Evolutionary conservation across 306 rosid genomes (phyloP).

Genomic region (Trifolium fragiferum): DNA sequence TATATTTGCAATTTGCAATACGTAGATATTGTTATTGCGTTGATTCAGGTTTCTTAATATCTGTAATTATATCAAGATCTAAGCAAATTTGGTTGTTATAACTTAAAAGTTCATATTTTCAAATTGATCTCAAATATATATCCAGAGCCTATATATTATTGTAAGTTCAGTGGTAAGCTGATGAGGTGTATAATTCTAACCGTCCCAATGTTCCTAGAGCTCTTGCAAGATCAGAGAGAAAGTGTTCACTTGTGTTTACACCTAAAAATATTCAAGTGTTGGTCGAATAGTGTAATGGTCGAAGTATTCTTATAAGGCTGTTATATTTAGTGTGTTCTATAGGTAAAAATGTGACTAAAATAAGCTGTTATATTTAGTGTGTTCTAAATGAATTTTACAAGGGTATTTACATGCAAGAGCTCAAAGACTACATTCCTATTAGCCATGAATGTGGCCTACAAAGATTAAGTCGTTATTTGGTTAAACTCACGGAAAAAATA

Average conservation of each 20-base stretch:
- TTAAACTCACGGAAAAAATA: too few relatives aligned
- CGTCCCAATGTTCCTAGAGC: neutral
- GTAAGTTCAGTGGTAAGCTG: neutral
- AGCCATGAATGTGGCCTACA: too few relatives aligned
- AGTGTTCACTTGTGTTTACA: neutral
- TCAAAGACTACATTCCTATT: too few relatives aligned
- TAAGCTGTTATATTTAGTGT: too few relatives aligned
- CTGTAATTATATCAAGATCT: constrained; percentile 68
- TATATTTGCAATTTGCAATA: constrained; percentile 84
- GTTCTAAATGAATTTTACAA: too few relatives aligned
- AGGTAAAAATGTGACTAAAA: too few relatives aligned
- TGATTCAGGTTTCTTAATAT: constrained; percentile 87
- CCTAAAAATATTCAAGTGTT: neutral
- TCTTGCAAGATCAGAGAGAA: neutral
- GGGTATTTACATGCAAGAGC: too few relatives aligned
- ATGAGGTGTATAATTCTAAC: neutral
- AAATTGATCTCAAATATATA: constrained; percentile 35
- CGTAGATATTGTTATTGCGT: constrained; percentile 76
- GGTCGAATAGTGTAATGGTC: neutral
- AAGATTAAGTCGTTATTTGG: too few relatives aligned
- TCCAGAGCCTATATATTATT: neutral
- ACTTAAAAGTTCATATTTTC: constrained; percentile 49
- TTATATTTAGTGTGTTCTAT: too few relatives aligned
- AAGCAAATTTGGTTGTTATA: constrained; percentile 57
- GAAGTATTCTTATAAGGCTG: neutral